Evolutionary conservation across 192 early-diverging fungal species (phyloP).

Genomic region (Cladochytrium replicatum): DNA sequence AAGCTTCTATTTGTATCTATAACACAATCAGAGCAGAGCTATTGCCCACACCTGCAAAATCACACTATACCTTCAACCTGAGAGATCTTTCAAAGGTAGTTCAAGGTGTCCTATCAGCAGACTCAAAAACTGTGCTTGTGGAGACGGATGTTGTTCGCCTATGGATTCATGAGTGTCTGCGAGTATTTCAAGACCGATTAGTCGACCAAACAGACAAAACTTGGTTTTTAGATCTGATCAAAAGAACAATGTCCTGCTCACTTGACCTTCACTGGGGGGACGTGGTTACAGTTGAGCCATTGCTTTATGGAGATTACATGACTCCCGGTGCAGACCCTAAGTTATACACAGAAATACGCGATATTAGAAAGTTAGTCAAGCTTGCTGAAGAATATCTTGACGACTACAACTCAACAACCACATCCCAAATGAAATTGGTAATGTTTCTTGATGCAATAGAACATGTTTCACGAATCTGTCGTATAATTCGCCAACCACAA

Average conservation of each 20-base stretch:
- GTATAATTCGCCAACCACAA: constrained; percentile 47
- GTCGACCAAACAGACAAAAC: constrained; percentile 48
- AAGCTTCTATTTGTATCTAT: constrained; percentile 45
- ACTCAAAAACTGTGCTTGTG: constrained; percentile 33
- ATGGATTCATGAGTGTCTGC: constrained; percentile 49
- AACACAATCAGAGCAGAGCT: constrained; percentile 45
- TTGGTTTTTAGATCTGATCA: constrained; percentile 44
- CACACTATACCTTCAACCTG: constrained; percentile 57
- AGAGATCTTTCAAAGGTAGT: constrained; percentile 51
- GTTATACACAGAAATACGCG: constrained; percentile 43
- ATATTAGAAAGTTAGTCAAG: constrained; percentile 44
- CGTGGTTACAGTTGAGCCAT: constrained; percentile 42
- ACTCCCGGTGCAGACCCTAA: constrained; percentile 45
- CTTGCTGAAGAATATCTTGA: constrained; percentile 51
- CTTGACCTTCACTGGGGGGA: constrained; percentile 36
- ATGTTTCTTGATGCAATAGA: constrained; percentile 58
- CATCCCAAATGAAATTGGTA: constrained; percentile 48
- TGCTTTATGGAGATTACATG: constrained; percentile 50
- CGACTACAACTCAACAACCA: constrained; percentile 51
- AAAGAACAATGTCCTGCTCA: constrained; percentile 29
- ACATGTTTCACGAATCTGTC: constrained; percentile 45
- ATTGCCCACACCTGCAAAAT: constrained; percentile 51
- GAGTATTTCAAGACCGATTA: constrained; percentile 51
- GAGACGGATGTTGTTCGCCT: constrained; percentile 45
- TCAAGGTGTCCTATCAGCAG: constrained; percentile 43